These are phyloP conservation scores for Wickerhamiella allomyrinae DNA, from an alignment of 805 yeast species.

Conservation along the genomic window DNA sequence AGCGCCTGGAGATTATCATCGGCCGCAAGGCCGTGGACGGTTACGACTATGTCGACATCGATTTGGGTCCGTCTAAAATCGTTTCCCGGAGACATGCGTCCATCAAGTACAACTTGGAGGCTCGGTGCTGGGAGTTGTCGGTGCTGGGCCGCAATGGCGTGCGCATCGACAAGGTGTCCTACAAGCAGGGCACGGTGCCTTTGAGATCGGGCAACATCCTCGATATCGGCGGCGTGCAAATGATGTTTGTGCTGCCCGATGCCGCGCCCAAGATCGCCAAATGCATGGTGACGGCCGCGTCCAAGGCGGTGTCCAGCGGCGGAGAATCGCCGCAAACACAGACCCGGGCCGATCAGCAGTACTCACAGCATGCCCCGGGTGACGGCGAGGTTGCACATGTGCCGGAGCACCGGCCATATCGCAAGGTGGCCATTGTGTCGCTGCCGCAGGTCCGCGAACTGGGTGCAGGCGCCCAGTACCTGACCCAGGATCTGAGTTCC, in stretches of 20 bases:
- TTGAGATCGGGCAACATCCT: conserved; percentile 77
- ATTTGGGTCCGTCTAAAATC: conserved; percentile 94
- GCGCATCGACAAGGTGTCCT: conserved; percentile 58
- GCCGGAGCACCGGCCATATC: conserved; percentile 19
- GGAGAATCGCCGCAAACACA: background rate
- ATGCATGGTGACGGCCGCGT: conserved; percentile 2
- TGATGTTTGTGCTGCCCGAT: conserved; percentile 97
- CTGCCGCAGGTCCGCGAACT: conserved; percentile 28
- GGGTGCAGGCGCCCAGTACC: conserved; percentile 17
- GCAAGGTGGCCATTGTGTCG: conserved; percentile 29
- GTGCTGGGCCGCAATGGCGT: conserved; percentile 89
- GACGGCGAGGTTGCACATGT: background rate
- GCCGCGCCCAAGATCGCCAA: conserved; percentile 52
- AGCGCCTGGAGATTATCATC: conserved; percentile 54
- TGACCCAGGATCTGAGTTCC: conserved; percentile 41
- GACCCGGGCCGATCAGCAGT: background rate
- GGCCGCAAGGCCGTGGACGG: conserved; percentile 61
- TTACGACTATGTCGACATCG: conserved; percentile 44
- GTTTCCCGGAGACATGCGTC: conserved; percentile 84
- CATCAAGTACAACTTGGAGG: conserved; percentile 59
- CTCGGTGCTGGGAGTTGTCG: conserved; percentile 73
- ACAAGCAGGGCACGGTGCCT: conserved; percentile 30
- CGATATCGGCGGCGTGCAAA: conserved; percentile 94
- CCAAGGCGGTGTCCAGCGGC: background rate
- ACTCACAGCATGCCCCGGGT: background rate